Conservation (phyloP, 2,329 filamentous ascomycete genomes). For the Neonectria sp. region DNA sequence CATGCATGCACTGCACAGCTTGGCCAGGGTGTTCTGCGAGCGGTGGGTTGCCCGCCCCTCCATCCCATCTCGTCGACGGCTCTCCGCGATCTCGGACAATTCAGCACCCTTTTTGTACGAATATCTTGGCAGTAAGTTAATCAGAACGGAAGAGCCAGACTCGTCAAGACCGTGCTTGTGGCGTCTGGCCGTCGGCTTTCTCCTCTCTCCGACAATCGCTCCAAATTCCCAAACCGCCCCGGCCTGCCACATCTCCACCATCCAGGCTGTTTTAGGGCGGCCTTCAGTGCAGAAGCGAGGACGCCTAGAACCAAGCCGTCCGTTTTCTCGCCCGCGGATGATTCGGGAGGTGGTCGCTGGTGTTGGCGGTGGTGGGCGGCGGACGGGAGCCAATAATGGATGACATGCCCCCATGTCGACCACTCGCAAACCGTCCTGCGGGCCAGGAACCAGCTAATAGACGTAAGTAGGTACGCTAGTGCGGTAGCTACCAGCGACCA, state of each 20-base stretch:
- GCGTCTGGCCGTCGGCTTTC: slow-evolving; percentile 14
- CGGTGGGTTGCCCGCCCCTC: slow-evolving; percentile 8
- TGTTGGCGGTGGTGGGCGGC: slow-evolving; percentile 1
- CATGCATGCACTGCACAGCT: slow-evolving; percentile 3
- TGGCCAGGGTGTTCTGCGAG: slow-evolving; percentile 7
- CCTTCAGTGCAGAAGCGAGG: slow-evolving; percentile 3
- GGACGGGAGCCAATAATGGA: background rate
- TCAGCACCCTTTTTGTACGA: background rate
- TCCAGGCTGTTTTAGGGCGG: background rate
- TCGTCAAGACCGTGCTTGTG: background rate
- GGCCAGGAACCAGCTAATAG: background rate
- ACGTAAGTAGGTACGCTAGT: background rate
- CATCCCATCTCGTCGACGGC: background rate
- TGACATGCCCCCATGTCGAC: slow-evolving; percentile 1
- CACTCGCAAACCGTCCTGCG: slow-evolving; percentile 1
- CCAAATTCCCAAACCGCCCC: slow-evolving; percentile 8
- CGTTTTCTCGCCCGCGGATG: slow-evolving; percentile 1
- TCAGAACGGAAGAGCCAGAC: background rate
- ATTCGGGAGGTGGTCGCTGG: slow-evolving; percentile 3
- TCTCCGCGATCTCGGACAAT: background rate
- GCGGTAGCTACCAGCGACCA: slow-evolving; percentile 18
- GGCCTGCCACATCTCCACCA: background rate
- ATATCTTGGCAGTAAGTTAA: background rate
- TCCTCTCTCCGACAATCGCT: background rate
- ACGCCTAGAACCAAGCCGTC: background rate